Evolutionary conservation across 352 stramenopile species (phyloP).

Genomic region (Phytopythium mirpurense): DNA sequence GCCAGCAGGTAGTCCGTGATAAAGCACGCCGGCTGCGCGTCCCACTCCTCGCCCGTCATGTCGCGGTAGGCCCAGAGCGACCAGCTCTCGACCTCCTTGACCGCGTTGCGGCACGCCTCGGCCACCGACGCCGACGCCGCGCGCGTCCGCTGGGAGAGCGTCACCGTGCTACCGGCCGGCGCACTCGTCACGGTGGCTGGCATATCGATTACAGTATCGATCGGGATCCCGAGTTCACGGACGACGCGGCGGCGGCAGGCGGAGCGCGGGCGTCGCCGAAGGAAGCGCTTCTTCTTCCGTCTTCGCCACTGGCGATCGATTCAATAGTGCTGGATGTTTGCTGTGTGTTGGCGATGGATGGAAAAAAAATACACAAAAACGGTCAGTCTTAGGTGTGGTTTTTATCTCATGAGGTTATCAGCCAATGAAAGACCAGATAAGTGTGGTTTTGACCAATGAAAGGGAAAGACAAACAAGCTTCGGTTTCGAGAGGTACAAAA

Average conservation of each 20-base stretch:
- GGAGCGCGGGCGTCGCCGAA: not conserved
- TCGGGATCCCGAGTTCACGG: no score
- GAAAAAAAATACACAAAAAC: no score
- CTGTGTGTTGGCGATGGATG: no score
- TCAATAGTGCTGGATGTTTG: no score
- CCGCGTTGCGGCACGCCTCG: slow-evolving; percentile 55
- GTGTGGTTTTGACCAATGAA: slow-evolving; percentile 2
- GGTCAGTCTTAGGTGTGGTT: not conserved
- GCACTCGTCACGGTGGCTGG: not conserved
- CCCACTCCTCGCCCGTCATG: slow-evolving; percentile 74
- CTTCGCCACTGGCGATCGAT: not conserved
- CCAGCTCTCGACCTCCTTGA: slow-evolving; percentile 72
- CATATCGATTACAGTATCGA: not conserved
- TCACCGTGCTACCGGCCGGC: not conserved
- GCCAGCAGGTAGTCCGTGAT: slow-evolving; percentile 86
- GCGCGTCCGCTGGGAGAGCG: slow-evolving; percentile 10
- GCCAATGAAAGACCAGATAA: not conserved
- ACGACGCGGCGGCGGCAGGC: not conserved
- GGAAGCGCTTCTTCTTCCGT: not conserved
- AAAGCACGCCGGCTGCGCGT: slow-evolving; percentile 82
- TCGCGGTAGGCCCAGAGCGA: slow-evolving; percentile 77
- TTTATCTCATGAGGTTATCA: no score
- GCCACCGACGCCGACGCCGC: slow-evolving; percentile 23
- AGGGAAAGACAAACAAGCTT: not conserved
- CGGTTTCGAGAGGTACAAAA: no score